A percentile compares a stretch with the other conserved stretches of the same genome.
Conservation (phyloP, 768 basidiomycete species). For the Leucocoprinus leucothites region DNA sequence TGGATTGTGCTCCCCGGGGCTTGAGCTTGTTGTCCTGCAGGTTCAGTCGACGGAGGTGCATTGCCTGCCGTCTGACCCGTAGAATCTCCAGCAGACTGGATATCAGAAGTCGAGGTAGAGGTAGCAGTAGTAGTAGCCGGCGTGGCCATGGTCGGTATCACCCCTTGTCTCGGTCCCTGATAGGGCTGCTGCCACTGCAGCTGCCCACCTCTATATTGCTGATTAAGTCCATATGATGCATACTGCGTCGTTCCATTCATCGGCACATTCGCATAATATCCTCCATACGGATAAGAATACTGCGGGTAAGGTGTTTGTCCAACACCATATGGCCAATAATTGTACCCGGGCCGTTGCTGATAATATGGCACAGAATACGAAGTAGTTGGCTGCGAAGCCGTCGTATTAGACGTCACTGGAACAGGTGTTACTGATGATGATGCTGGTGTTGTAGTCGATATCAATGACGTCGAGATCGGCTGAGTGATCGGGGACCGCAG, state of each 20-base stretch:
- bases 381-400: constrained; percentile 11
- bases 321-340: constrained; percentile 34
- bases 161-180: constrained; percentile 14
- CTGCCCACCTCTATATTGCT: constrained; percentile 14
- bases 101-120: neutral
- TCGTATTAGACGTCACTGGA: constrained; percentile 4
- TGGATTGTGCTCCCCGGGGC: too few species aligned
- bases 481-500: constrained; percentile 12
- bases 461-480: neutral
- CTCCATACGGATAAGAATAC: constrained; percentile 12
- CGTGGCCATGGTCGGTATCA: neutral
- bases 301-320: constrained; percentile 19
- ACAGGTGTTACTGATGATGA: constrained; percentile 5
- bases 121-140: neutral
- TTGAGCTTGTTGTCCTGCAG: too few species aligned
- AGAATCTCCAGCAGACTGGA: neutral
- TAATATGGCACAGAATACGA: constrained; percentile 14
- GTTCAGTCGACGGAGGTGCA: too few species aligned
- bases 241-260: constrained; percentile 11
- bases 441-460: neutral
- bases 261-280: constrained; percentile 14
- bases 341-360: constrained; percentile 25
- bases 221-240: constrained; percentile 13
- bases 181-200: constrained; percentile 22
- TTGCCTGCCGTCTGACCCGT: too few species aligned